These are phyloP conservation scores for Chalciporus sphaerocephalus DNA, from an alignment of 768 basidiomycete genomes.

Conservation along the genomic window DNA sequence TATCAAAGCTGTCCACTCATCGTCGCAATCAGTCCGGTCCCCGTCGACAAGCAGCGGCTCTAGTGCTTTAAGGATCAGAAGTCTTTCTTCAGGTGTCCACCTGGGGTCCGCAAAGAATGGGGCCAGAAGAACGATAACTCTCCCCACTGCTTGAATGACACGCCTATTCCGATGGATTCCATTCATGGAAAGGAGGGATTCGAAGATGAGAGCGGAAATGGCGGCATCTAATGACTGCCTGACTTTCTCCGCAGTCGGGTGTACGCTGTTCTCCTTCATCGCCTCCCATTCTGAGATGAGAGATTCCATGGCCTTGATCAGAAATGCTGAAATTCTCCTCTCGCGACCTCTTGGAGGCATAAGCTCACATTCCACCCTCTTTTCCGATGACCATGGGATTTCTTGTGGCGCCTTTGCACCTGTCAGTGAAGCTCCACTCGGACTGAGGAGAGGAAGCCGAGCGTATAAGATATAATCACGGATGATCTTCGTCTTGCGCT, in stretches of 20 bases:
- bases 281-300: conserved; percentile 47
- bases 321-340: conserved; percentile 55
- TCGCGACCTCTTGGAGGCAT: conserved; percentile 54
- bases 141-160: conserved; percentile 61
- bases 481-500: conserved; percentile 53
- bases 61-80: conserved; percentile 59
- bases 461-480: conserved; percentile 68
- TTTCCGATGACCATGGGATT: conserved; percentile 4
- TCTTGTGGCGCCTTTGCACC: conserved; percentile 1
- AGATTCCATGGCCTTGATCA: conserved; percentile 59
- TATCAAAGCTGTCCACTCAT: conserved; percentile 47
- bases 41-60: conserved; percentile 55
- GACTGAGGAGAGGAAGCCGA: conserved; percentile 45
- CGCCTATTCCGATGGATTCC: conserved; percentile 57
- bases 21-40: conserved; percentile 24
- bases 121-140: conserved; percentile 42
- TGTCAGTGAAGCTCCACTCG: conserved; percentile 5
- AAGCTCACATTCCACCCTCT: conserved; percentile 29
- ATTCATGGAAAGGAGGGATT: conserved; percentile 60
- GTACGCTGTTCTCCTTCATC: conserved; percentile 28
- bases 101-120: conserved; percentile 36
- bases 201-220: conserved; percentile 62
- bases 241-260: conserved; percentile 56
- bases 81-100: conserved; percentile 63
- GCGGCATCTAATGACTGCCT: conserved; percentile 68